Conservation (phyloP, 495 filamentous ascomycete species). For the Hypoxylon intermedium region DNA sequence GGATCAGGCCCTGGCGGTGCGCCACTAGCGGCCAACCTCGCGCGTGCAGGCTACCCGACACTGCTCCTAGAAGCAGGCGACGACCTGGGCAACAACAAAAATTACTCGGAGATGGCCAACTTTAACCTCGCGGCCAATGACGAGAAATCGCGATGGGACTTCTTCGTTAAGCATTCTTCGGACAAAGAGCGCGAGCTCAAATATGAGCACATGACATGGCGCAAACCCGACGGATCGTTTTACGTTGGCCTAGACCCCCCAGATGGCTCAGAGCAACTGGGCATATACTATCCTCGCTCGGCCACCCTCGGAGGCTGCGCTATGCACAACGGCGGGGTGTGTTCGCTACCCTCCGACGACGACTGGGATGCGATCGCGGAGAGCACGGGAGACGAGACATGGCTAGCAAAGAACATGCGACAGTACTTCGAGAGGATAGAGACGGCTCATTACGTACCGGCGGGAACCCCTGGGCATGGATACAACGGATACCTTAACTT, state of each 20-base stretch:
- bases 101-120: conserved; percentile 48
- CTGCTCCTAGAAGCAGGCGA: conserved; percentile 70
- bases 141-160: conserved; percentile 58
- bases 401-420: conserved; percentile 55
- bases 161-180: conserved; percentile 59
- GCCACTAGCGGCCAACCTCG: conserved; percentile 67
- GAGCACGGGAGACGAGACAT: conserved; percentile 54
- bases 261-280: conserved; percentile 49
- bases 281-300: conserved; percentile 57
- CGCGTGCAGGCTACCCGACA: conserved; percentile 64
- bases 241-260: conserved; percentile 57
- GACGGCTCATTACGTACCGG: conserved; percentile 50
- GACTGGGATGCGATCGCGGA: conserved; percentile 57
- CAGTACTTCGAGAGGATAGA: conserved; percentile 53
- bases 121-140: conserved; percentile 56
- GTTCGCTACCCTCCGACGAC: conserved; percentile 49
- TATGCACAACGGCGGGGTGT: conserved; percentile 58
- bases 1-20: conserved; percentile 72
- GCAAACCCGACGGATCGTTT: conserved; percentile 53
- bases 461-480: conserved; percentile 50
- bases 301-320: conserved; percentile 57
- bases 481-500: conserved; percentile 54
- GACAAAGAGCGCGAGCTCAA: conserved; percentile 51
- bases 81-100: conserved; percentile 62
- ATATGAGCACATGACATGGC: conserved; percentile 55